Percentiles rank a stretch among this genome's conserved stretches.
phyloP scores from a whole-genome alignment of 495 filamentous ascomycete species.

The Trichoderma erinaceum region DNA sequence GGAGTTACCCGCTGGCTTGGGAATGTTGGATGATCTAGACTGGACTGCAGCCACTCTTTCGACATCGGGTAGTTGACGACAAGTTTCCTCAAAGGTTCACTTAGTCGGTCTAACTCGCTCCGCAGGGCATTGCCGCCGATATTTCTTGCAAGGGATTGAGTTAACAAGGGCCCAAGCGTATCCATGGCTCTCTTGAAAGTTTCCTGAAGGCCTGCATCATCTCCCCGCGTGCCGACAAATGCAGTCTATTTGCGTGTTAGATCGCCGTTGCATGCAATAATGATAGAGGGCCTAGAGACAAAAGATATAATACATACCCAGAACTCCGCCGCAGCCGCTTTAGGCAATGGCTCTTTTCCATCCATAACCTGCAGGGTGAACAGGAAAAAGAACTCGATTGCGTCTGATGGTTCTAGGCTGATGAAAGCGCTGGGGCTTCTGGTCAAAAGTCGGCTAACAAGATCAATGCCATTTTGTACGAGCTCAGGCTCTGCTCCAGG shows the following conservation, averaged over 20 bases:
- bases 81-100: constrained; percentile 71
- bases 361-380: constrained; percentile 69
- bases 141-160: constrained; percentile 56
- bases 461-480: constrained; percentile 67
- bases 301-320: constrained; percentile 55
- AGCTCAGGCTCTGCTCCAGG: constrained; percentile 72
- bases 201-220: constrained; percentile 35
- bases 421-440: constrained; percentile 57
- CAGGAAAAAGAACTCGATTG: constrained; percentile 63
- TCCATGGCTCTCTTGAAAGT: constrained; percentile 49
- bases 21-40: constrained; percentile 47
- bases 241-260: constrained; percentile 33
- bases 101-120: constrained; percentile 70
- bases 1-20: constrained; percentile 56
- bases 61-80: constrained; percentile 57
- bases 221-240: constrained; percentile 40
- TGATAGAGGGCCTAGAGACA: constrained; percentile 19
- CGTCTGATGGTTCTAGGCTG: constrained; percentile 38
- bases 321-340: constrained; percentile 70
- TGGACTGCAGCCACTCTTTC: constrained; percentile 55
- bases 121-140: constrained; percentile 68
- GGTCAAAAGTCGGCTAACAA: constrained; percentile 59
- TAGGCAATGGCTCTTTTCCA: constrained; percentile 70
- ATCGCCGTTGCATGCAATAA: constrained; percentile 22
- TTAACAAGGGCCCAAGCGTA: constrained; percentile 54